phyloP scores from a whole-genome alignment of 257 asterid genomes.

The Lantana camara region DNA sequence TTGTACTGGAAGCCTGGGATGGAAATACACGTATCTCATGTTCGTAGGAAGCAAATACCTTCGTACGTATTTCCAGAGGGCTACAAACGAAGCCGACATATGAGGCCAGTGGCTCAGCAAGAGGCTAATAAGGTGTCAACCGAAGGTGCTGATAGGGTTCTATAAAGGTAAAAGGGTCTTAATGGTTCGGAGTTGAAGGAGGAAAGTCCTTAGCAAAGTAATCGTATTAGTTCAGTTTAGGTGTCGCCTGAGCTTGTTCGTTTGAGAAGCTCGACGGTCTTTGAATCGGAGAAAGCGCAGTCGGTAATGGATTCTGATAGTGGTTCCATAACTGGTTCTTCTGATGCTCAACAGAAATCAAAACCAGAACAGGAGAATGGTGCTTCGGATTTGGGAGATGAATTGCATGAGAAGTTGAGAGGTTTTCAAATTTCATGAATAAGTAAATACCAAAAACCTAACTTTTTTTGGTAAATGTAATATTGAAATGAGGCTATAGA shows the following conservation, averaged over 20 bases:
- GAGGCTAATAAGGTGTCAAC: slow-evolving; percentile 38
- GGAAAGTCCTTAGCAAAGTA: slow-evolving; percentile 56
- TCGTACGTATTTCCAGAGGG: slow-evolving; percentile 82
- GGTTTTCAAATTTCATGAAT: no score
- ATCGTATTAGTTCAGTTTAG: slow-evolving; percentile 62
- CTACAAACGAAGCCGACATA: slow-evolving; percentile 60
- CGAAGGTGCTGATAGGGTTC: slow-evolving; percentile 47
- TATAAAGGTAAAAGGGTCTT: slow-evolving; percentile 57
- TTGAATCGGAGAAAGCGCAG: slow-evolving; percentile 31
- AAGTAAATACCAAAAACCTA: no score
- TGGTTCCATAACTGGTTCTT: slow-evolving; percentile 29
- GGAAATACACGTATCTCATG: slow-evolving; percentile 88
- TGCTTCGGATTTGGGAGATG: no score
- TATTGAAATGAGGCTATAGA: no score
- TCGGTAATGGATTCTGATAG: slow-evolving; percentile 32
- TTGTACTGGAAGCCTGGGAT: slow-evolving; percentile 89
- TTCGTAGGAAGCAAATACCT: slow-evolving; percentile 91
- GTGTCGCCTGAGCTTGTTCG: slow-evolving; percentile 61
- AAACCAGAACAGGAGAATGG: no score
- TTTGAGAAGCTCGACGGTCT: slow-evolving; percentile 31
- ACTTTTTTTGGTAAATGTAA: no score
- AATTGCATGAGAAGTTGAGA: no score
- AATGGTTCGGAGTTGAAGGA: slow-evolving; percentile 44
- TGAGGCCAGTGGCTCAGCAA: slow-evolving; percentile 49
- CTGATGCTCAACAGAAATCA: slow-evolving; percentile 24